Evolutionary conservation across 139 green algal genomes (phyloP).

Genomic region (Raphidocelis subcapitata): DNA sequence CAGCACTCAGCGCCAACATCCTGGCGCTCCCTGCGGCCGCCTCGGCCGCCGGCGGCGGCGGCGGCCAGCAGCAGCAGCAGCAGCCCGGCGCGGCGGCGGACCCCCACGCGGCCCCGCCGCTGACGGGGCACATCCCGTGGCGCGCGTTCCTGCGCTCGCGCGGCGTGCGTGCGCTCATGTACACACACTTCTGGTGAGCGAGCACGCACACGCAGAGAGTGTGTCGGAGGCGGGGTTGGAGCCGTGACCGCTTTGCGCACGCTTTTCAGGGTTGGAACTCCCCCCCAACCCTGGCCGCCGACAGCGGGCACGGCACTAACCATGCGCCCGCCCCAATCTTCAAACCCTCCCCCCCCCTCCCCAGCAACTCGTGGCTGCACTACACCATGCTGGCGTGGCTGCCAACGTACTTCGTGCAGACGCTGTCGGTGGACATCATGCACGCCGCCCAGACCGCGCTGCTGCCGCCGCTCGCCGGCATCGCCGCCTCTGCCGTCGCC

Average conservation of each 20-base stretch:
- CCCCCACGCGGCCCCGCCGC: constrained; percentile 7
- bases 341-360: constrained; percentile 87
- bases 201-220: no score
- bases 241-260: no score
- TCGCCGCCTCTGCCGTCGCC: constrained; percentile 50
- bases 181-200: constrained; percentile 88
- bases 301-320: no score
- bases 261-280: no score
- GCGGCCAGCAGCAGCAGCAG: background rate
- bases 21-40: background rate
- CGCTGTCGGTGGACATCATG: constrained; percentile 76
- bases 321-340: no score
- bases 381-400: constrained; percentile 98
- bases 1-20: background rate
- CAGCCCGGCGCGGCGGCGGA: background rate
- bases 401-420: constrained; percentile 92
- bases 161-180: constrained; percentile 80
- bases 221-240: no score
- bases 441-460: constrained; percentile 77
- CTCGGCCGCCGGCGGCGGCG: background rate
- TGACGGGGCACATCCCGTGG: constrained; percentile 70
- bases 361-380: constrained; percentile 94
- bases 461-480: constrained; percentile 81
- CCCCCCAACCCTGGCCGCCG: no score
- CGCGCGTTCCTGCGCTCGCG: constrained; percentile 74